A percentile compares a stretch with the other conserved stretches of the same genome.
Conservation (phyloP, 1,284 basidiomycete species). For the Mycosarcoma maydis region DNA sequence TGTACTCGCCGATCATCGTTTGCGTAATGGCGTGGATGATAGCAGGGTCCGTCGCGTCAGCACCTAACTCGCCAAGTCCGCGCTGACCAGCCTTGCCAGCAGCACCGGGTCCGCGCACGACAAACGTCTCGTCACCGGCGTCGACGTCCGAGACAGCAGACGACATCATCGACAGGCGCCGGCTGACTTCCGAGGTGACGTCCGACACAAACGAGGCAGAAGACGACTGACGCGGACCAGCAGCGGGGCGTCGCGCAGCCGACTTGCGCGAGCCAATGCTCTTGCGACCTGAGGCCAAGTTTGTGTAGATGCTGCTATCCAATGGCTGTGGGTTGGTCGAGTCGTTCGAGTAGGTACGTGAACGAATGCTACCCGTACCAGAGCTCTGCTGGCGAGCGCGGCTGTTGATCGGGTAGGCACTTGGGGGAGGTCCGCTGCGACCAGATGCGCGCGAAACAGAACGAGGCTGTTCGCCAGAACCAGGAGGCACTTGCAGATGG, state of each 20-base stretch:
- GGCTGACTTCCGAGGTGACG: constrained; percentile 56
- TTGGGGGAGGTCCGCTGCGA: constrained; percentile 37
- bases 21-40: constrained; percentile 92
- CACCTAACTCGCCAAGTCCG: constrained; percentile 28
- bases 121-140: constrained; percentile 39
- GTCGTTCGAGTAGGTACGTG: constrained; percentile 47
- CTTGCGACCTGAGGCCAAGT: constrained; percentile 36
- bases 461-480: constrained; percentile 27
- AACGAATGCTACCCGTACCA: constrained; percentile 35
- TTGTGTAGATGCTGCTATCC: constrained; percentile 46
- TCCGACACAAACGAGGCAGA: constrained; percentile 58
- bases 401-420: constrained; percentile 15
- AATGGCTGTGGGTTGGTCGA: constrained; percentile 24
- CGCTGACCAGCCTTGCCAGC: constrained; percentile 17
- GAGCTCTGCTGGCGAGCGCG: constrained; percentile 42
- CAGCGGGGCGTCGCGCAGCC: constrained; percentile 18
- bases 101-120: constrained; percentile 14
- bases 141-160: constrained; percentile 40
- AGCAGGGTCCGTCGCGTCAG: constrained; percentile 58
- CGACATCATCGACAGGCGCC: constrained; percentile 51
- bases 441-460: constrained; percentile 45
- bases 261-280: constrained; percentile 43
- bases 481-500: constrained; percentile 38
- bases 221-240: constrained; percentile 44
- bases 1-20: constrained; percentile 99